Base-by-base conservation (phyloP, 306 rosid species). In the Cercis canadensis region DNA sequence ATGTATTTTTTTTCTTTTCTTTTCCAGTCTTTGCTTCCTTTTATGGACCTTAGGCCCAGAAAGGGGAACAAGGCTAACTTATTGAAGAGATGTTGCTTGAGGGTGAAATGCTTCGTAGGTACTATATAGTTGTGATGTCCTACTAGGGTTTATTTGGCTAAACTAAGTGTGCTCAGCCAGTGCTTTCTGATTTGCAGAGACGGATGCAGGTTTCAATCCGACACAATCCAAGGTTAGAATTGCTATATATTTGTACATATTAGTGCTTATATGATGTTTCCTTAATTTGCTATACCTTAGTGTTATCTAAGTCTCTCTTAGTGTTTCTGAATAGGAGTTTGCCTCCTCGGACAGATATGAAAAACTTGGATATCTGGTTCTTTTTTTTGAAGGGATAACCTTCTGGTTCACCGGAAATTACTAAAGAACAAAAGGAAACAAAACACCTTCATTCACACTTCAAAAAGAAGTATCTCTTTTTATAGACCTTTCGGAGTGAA, bases 101-200 rank as follows among this genome's bases (percentile, higher is more conserved):
- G 90, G 80, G 90, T 88, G 39, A 88, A 88, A 82, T 88, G 94
- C 81, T 88, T 81, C 44, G 61, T 88, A 52, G 90, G 94, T 88
- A 80, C n/a, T 61, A 33, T 63, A 51, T 59, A 31, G n/a, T 40
- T 24, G 31, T n/a, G 17, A 29, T 18, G 13, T 41, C 63, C 62
- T 49, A 53, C 49, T 57, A 6, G 2, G 24, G 9, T 2, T 57
- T 11, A 9, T 18, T 43, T 15, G 17, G 21, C 54, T 24, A 45
- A 53, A 17, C 8, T 57, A 51, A 16, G 4, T 44, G 34, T 59
- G 56, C 57, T 70, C n/a, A 53, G 49, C 31, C 39, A 4, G 16
- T 0, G 24, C 33, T 59, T 55, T 53, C 21, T 70, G 62, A 57
- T 79, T 70, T 79, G 75, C 86, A 88, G 90, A 88, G 52, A 84